Conservation (phyloP, 768 basidiomycete species). For the Hydnomerulius pinastri region DNA sequence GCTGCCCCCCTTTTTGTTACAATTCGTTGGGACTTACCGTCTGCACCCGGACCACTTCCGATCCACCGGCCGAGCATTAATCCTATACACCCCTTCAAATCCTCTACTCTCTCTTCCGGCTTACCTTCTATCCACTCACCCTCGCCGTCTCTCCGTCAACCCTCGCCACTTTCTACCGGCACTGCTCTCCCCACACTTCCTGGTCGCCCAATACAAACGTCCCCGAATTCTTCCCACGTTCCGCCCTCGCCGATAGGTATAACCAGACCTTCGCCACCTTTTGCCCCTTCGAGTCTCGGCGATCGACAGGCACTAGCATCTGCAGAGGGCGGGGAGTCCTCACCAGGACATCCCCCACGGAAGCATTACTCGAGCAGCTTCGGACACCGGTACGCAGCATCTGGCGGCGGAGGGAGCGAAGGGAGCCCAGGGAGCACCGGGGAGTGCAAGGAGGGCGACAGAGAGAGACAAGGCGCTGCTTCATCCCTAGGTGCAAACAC, state of each 20-base stretch:
- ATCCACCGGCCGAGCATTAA: slow-evolving; percentile 46
- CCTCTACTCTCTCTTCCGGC: slow-evolving; percentile 50
- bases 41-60: slow-evolving; percentile 41
- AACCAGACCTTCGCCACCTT: slow-evolving; percentile 40
- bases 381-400: slow-evolving; percentile 62
- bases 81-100: slow-evolving; percentile 50
- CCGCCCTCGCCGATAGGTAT: slow-evolving; percentile 41
- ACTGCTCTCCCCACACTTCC: slow-evolving; percentile 34
- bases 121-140: slow-evolving; percentile 52
- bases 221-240: slow-evolving; percentile 44
- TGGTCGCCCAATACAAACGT: slow-evolving; percentile 37
- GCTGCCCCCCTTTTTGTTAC: slow-evolving; percentile 9
- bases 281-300: slow-evolving; percentile 43
- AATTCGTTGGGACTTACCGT: slow-evolving; percentile 35
- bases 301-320: slow-evolving; percentile 41
- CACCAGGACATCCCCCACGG: slow-evolving; percentile 32
- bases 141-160: slow-evolving; percentile 47
- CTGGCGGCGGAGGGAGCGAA: slow-evolving; percentile 44
- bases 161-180: slow-evolving; percentile 44
- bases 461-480: slow-evolving; percentile 24
- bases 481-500: slow-evolving; percentile 50
- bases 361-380: slow-evolving; percentile 82
- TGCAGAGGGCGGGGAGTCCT: slow-evolving; percentile 36
- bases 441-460: slow-evolving; percentile 25
- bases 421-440: slow-evolving; percentile 25